Base-by-base conservation (phyloP, 2,329 filamentous ascomycete species). In the Ophiostoma triangulosporum region DNA sequence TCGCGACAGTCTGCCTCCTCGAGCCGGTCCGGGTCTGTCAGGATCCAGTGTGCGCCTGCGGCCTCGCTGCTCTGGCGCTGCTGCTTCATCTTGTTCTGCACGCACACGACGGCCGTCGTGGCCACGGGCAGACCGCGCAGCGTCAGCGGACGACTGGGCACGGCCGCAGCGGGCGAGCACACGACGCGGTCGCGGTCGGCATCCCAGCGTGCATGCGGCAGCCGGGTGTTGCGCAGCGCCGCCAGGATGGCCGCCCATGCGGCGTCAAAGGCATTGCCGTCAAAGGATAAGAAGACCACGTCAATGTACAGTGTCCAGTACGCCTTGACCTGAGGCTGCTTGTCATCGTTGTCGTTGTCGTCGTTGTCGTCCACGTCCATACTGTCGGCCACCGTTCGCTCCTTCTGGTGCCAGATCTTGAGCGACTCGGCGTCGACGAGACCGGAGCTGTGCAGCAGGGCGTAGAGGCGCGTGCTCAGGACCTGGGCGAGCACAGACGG, bases 281-380 rank as follows among this genome's bases (percentile, higher is more conserved):
- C 90, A 50, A 95, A 81, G 0, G 88, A 94, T 60, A 98, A 84
- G 69, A 95, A 93, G 64, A 96, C 78, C n/a, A 96, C 75, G 64
- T 97, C 91, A 59, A 98, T 86, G 68, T 95, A 96, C 20, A 98
- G 79, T 9, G 87, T 83, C 93, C 91, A 98, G 67, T 94, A 97
- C 0, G 85, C 93, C 65, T 86, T 91, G 11, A 91, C 68, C 55
- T 68, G 65, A 33, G 66, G 66, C 1, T 60, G 57, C 3, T 52
- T 52, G 33, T 60, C 58, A 14, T 61, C 60, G 9, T 57, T 59
- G 3, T 51, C 54, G 56, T 58, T 69, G 11, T 66, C 68, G n/a
- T 68, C 60, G 3, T 52, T 55, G 5, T 55, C 53, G 35, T 57
- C 60, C 43, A 58, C 58, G 32, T 52, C 57, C 7, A 54, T 57